These are phyloP conservation scores for Nematocida homosporus DNA, from an alignment of 371 early-diverging fungal genomes.

Conservation along the genomic window DNA sequence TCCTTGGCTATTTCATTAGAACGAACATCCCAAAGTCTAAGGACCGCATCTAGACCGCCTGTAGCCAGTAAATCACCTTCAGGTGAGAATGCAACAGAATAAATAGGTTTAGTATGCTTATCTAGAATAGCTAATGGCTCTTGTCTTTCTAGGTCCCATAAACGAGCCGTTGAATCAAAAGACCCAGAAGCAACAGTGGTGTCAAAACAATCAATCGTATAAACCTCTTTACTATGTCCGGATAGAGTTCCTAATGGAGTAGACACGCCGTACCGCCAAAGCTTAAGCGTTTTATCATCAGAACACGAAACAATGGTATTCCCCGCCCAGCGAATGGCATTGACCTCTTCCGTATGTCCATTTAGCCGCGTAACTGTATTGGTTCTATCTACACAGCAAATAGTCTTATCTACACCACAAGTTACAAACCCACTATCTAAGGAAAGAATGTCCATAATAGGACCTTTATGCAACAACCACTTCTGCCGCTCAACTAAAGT, in stretches of 20 bases:
- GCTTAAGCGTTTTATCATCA: slow-evolving; percentile 76
- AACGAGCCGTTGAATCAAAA: slow-evolving; percentile 77
- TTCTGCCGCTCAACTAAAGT: slow-evolving; percentile 23
- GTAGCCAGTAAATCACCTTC: slow-evolving; percentile 76
- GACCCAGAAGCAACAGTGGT: slow-evolving; percentile 83
- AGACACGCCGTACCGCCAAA: slow-evolving; percentile 62
- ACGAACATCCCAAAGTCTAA: slow-evolving; percentile 44
- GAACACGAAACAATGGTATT: slow-evolving; percentile 74
- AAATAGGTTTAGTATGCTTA: slow-evolving; percentile 74
- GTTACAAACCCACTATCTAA: slow-evolving; percentile 31
- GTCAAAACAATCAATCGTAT: slow-evolving; percentile 74
- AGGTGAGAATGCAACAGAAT: slow-evolving; percentile 78
- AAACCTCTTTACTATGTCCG: slow-evolving; percentile 76
- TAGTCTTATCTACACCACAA: slow-evolving; percentile 46
- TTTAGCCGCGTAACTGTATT: not conserved
- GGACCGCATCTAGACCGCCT: slow-evolving; percentile 74
- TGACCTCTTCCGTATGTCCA: slow-evolving; percentile 44
- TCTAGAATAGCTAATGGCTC: slow-evolving; percentile 70
- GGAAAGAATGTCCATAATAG: slow-evolving; percentile 51
- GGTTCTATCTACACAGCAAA: slow-evolving; percentile 19
- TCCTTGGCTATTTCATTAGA: slow-evolving; percentile 53
- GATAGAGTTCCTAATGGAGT: slow-evolving; percentile 42
- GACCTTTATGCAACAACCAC: slow-evolving; percentile 46
- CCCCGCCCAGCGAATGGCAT: slow-evolving; percentile 4
- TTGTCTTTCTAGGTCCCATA: slow-evolving; percentile 75